Base-by-base conservation (phyloP, 2,329 filamentous ascomycete species). In the Beauveria asiatica region DNA sequence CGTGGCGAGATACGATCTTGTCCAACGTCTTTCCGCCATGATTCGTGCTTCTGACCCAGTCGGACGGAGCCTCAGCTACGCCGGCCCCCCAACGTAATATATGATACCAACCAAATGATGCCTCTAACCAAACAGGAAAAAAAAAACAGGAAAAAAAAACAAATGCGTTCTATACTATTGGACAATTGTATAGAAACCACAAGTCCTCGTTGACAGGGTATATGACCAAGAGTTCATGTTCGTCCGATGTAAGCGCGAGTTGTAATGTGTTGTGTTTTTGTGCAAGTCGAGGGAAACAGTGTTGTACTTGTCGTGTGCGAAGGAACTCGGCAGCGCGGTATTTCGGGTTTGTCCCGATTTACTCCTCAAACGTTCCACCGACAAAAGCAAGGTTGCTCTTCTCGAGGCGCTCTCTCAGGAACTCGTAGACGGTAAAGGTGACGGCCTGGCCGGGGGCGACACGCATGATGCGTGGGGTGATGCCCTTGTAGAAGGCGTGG, bases 401-500 rank as follows among this genome's bases (percentile, higher is more conserved):
- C 76, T 92, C 89, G 64, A 92, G 75, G 74, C 84, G 86, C 62
- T 86, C 83, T 76, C 86, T 90, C 62, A 92, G 75, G 72, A 72
- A 91, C 74, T 92, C 89, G 73, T 92, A 92, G 65, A 92, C 88
- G 75, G 84, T 87, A 62, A 87, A 87, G 3, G 85, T 87, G 59
- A 87, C 85, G 61, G 85, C 94, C 79, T 99, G 94, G 51, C 94
- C 94, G 8, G 94, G 94, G 27, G 94, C 94, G 58, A 99, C 94
- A 70, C 94, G 86, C 92, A 97, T 97, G 67, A 99, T 89, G 68
- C 94, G 85, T 7, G 94, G 94, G 51, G 94, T 99, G 75, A 99
- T 99, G 69, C 94, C 94, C 83, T 97, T 97, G 81, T 96, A 99
- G 77, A 99, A 99, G 52, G 94, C 94, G 68, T 91, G 87, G 67